Base-by-base conservation (phyloP, 805 yeast genomes). In the Trichomonascus vanleenenianus region DNA sequence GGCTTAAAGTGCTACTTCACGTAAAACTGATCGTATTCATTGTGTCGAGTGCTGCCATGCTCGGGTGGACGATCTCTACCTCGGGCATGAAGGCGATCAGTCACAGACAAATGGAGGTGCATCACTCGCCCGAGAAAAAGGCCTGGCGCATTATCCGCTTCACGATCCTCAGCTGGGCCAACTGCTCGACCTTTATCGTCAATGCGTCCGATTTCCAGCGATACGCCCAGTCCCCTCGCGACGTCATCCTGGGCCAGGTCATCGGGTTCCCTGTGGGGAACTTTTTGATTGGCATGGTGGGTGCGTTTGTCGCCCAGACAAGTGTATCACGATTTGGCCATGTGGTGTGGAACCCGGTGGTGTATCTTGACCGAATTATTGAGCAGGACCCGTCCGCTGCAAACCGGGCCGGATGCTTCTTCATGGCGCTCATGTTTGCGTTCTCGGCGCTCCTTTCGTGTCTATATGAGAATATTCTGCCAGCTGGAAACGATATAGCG, bases 401-500 rank as follows among this genome's bases (percentile, higher is more conserved):
- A 2, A 42, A 36, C 25, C 44, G 52, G 16, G 52, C 52, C n/a
- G 52, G 38, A 25, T 33, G 32, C 19, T 49, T 49, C 30, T 49
- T 49, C 34, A 31, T 46, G 2, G 44, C 43, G 3, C 42, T 46
- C 12, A 16, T 43, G 33, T 46, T 49, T 36, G 47, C 50, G 7
- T 46, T 36, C 38, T 49, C 52, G 8, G 15, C 35, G 9, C 12
- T 49, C 15, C 43, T 46, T 27, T 46, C 50, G 1, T 49, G 50
- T 40, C 40, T 49, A 18, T 46, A 45, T 15, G 77, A 76, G 27
- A 74, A 74, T 58, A 70, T 75, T 12, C 63, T 74, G 37, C 66
- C 75, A 1, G 69, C 72, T 40, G 77, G 76, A 19, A 73, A 73
- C 1, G 78, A 74, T 46, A 61, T 72, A 38, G 64, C 75, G 10